Conservation (phyloP, 345 rosid species). For the Populus deltoides region DNA sequence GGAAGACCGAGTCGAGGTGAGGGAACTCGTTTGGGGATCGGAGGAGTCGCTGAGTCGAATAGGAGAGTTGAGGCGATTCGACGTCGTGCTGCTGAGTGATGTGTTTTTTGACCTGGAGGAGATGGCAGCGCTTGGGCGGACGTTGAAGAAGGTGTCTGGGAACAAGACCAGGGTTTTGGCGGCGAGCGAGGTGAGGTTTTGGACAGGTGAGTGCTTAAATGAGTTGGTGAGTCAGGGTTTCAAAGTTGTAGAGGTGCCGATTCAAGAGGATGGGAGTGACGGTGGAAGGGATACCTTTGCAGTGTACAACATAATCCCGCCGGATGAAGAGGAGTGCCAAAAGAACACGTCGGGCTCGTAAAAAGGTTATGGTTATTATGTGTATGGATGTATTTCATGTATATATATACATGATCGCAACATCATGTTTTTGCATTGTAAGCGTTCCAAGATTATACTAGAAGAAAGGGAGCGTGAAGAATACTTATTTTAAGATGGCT, state of each 20-base stretch:
- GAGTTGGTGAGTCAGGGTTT: conserved; percentile 32
- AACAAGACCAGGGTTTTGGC: conserved; percentile 18
- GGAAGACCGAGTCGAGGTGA: conserved; percentile 21
- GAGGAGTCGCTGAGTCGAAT: conserved; percentile 9
- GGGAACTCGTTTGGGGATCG: conserved; percentile 37
- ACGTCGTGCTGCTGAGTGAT: conserved; percentile 39
- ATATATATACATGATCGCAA: too few species aligned
- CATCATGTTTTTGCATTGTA: too few species aligned
- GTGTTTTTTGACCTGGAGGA: conserved; percentile 31
- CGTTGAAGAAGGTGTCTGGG: conserved; percentile 22
- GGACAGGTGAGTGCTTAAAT: conserved; percentile 27
- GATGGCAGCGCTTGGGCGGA: conserved; percentile 23
- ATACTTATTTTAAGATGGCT: too few species aligned
- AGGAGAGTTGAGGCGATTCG: conserved; percentile 14
- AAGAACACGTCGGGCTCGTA: too few species aligned
- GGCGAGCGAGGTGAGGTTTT: conserved; percentile 26
- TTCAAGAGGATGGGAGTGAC: neutral
- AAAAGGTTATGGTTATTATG: too few species aligned
- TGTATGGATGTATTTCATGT: too few species aligned
- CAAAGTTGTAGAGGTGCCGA: conserved; percentile 22
- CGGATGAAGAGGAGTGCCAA: neutral
- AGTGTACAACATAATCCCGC: neutral
- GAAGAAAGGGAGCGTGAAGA: too few species aligned
- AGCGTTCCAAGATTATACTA: too few species aligned
- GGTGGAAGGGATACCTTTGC: neutral